Conservation (phyloP, 192 early-diverging fungal genomes). For the Blastocladiella britannica region DNA sequence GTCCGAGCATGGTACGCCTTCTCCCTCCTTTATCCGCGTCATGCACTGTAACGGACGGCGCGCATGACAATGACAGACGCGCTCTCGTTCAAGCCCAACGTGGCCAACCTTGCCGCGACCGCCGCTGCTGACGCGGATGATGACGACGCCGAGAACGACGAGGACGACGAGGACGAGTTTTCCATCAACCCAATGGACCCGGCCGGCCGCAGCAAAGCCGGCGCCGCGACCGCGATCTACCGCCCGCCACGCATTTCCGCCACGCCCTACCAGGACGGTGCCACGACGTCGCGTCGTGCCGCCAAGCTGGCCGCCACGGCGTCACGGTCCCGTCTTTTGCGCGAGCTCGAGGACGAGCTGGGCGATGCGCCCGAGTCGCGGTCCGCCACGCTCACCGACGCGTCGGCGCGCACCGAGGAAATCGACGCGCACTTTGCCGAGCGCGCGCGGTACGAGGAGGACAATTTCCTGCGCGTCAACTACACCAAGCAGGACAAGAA, state of each 20-base stretch:
- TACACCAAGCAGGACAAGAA: constrained; percentile 55
- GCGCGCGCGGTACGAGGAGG: constrained; percentile 59
- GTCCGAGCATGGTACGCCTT: too few relatives aligned
- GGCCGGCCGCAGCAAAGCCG: constrained; percentile 10
- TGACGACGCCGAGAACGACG: background rate
- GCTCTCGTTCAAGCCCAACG: constrained; percentile 82
- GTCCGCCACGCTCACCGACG: constrained; percentile 46
- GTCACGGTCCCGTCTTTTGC: constrained; percentile 59
- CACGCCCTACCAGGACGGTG: constrained; percentile 61
- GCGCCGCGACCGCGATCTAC: constrained; percentile 47
- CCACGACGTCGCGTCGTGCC: constrained; percentile 10
- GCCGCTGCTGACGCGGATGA: constrained; percentile 15
- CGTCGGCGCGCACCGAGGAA: constrained; percentile 27
- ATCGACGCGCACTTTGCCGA: constrained; percentile 39
- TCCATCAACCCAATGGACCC: background rate
- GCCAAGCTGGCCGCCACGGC: constrained; percentile 46
- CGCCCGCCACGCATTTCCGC: constrained; percentile 66
- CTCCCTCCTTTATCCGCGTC: too few relatives aligned
- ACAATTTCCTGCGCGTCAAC: constrained; percentile 60
- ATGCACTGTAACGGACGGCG: too few relatives aligned
- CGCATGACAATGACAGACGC: too few relatives aligned
- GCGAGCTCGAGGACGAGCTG: constrained; percentile 60
- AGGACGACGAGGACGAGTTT: constrained; percentile 3
- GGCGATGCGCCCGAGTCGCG: constrained; percentile 68
- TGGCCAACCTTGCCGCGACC: constrained; percentile 28